Conservation (phyloP, 345 rosid species). For the Brassica juncea region DNA sequence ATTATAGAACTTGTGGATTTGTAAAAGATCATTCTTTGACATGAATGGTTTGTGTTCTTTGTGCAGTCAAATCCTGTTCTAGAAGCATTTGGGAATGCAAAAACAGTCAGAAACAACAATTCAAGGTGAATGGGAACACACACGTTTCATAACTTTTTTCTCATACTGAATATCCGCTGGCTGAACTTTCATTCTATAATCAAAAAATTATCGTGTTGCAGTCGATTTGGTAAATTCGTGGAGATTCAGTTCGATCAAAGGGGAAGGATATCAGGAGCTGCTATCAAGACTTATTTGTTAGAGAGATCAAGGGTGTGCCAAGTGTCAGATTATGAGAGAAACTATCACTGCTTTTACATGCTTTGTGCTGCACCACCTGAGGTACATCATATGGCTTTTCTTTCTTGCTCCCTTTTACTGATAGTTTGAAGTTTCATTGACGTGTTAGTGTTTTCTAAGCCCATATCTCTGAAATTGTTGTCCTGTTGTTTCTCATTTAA, state of each 20-base stretch:
- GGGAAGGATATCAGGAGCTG: constrained; percentile 97
- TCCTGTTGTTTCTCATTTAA: not conserved
- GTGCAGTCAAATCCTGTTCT: constrained; percentile 96
- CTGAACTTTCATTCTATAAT: not conserved
- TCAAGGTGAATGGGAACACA: constrained; percentile 58
- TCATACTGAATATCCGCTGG: not conserved
- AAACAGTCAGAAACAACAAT: constrained; percentile 95
- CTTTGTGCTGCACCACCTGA: constrained; percentile 92
- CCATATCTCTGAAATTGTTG: not conserved
- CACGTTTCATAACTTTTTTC: not conserved
- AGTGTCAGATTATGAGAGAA: constrained; percentile 94
- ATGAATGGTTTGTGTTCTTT: constrained; percentile 20
- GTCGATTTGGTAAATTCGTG: constrained; percentile 99
- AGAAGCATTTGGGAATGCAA: constrained; percentile 98
- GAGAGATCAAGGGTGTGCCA: constrained; percentile 99
- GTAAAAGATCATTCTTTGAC: constrained; percentile 3
- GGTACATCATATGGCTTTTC: constrained; percentile 44
- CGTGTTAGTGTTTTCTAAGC: too few relatives aligned
- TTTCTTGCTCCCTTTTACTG: not conserved
- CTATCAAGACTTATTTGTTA: constrained; percentile 89
- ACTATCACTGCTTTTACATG: constrained; percentile 98
- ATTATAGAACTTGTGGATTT: not conserved
- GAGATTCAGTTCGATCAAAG: constrained; percentile 88
- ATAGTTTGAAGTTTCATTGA: too few relatives aligned
- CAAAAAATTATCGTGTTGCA: constrained; percentile 27